Base-by-base conservation (phyloP, 306 rosid genomes). In the Dryas alaskensis region DNA sequence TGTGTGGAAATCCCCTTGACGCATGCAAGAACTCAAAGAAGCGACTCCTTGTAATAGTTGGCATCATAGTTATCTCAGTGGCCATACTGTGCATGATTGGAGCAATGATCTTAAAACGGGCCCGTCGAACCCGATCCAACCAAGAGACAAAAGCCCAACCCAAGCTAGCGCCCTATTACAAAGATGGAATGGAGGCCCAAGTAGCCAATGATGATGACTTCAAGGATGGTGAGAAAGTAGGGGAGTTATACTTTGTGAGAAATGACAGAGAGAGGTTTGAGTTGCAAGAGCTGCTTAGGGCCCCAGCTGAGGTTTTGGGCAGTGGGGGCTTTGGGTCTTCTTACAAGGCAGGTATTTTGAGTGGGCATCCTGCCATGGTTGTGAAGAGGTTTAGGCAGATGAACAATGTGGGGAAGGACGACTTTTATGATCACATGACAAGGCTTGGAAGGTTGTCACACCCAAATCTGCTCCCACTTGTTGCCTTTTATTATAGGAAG, bases 271-370 rank as follows among this genome's bases (percentile, higher is more conserved):
- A 40, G 70, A 76, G 8, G 48, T 87, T 94, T 70, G 95, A 87
- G 60, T 42, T 94, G 68, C 89, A 87, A 17, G 96, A 89, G 10
- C 75, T 94, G 13, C 90, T 94, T 0, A 76, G 86, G 62, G 97
- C 97, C 46, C 81, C 96, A 0, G 97, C 97, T 7, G 92, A 89
- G 83, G 90, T 92, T 45, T 61, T 94, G 10, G 99, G 97, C 0
- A 84, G 92, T 79, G 97, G 97, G 3, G 84, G 92, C 16, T 88
- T 94, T 74, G 99, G 96, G 14, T 87, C 97, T 0, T 87, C 96
- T 0, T 94, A 88, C 51, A 94, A 92, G 69, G 97, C 96, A 3
- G 67, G 74, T 79, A 74, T 94, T 58, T 4, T 75, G 55, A 83
- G 19, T 19, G 97, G 96, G 69, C 74, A 31, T 31, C 37, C 37